These are phyloP conservation scores for Lichtheimia ramosa DNA, from an alignment of 371 early-diverging fungal species.

Conservation along the genomic window DNA sequence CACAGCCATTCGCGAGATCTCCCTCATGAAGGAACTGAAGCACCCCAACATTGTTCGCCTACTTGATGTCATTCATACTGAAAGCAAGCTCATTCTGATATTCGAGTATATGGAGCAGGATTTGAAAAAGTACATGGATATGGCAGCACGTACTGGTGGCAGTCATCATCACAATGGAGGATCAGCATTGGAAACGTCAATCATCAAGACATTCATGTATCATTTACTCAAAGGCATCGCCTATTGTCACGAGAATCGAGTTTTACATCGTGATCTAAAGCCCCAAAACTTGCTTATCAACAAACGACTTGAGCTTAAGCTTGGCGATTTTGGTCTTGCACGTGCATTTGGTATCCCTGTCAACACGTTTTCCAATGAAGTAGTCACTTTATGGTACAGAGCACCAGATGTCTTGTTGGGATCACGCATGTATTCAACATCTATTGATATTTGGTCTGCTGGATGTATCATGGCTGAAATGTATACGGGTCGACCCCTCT, in stretches of 20 bases:
- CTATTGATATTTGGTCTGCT: conserved; percentile 99
- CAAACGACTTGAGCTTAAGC: conserved; percentile 81
- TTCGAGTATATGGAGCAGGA: conserved; percentile 99
- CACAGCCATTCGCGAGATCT: conserved; percentile 96
- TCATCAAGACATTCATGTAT: conserved; percentile 82
- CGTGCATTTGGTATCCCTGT: conserved; percentile 97
- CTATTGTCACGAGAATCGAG: conserved; percentile 94
- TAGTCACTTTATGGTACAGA: conserved; percentile 96
- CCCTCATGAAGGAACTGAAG: conserved; percentile 92
- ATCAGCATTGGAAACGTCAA: conserved; percentile 69
- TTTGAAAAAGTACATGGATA: conserved; percentile 95
- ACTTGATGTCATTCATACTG: conserved; percentile 98
- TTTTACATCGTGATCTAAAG: conserved; percentile 97
- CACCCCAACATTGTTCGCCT: conserved; percentile 92
- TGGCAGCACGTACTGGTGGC: conserved; percentile 52
- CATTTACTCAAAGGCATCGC: conserved; percentile 89
- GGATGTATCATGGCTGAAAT: conserved; percentile 99
- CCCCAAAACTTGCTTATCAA: conserved; percentile 96
- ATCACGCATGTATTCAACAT: conserved; percentile 91
- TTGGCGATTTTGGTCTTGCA: conserved; percentile 96
- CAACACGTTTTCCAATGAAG: conserved; percentile 97
- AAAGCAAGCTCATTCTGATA: conserved; percentile 95
- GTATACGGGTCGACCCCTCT: conserved; percentile 91
- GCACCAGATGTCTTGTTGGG: conserved; percentile 98
- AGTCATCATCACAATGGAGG: conserved; percentile 13